Evolutionary conservation across 352 stramenopile species (phyloP), one percentile per base, ranked within the genome.

Genomic region (Pythium myriotylum): DNA sequence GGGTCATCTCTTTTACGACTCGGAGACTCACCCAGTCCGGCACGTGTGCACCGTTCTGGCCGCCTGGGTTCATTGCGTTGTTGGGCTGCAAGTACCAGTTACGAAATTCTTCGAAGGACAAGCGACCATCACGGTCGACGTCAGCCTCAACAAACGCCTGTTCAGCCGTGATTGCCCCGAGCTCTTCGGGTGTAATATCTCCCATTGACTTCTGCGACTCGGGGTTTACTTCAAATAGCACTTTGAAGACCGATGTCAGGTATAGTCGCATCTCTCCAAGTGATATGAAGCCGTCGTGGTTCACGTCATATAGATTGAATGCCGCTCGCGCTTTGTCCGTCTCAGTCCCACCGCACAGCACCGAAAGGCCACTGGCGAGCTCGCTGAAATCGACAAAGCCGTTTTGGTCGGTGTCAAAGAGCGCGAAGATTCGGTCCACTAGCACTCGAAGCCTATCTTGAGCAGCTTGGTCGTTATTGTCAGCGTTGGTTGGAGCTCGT

Each of bases 301-400:
- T 95, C 27, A 94, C 72, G 56, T 96, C 88, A 63, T 95, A 96
- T 24, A 97, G 65, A 24, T 81, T 86, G 46, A 97, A 97, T 3
- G 88, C 86, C 3, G 85, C 70, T n/a, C 74, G 77, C 9, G 94
- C 81, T 51, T 94, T 92, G 41, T 96, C 85, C 0, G 74, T 74
- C 41, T 85, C 67, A 12, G 55, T 81, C 17, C 83, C 86, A 17
- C 85, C 77, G 49, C 86, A 95, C 2, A 95, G 65, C 52, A 96
- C 74, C 1, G 84, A 93, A 12, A 97, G 62, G 0, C 88, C 88
- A 33, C 79, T 89, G 22, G 74, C 80, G 12, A 97, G 69, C 53
- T 97, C 88, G 42, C 78, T 81, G 57, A 91, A 88, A 62, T 95
- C 86, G 7, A 97, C 81, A 5, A 85, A 52, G 5, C 84, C 88